Evolutionary conservation across 148 eudicot species (phyloP), one percentile per base, ranked within the genome.

Genomic region (Persicaria tinctoria): DNA sequence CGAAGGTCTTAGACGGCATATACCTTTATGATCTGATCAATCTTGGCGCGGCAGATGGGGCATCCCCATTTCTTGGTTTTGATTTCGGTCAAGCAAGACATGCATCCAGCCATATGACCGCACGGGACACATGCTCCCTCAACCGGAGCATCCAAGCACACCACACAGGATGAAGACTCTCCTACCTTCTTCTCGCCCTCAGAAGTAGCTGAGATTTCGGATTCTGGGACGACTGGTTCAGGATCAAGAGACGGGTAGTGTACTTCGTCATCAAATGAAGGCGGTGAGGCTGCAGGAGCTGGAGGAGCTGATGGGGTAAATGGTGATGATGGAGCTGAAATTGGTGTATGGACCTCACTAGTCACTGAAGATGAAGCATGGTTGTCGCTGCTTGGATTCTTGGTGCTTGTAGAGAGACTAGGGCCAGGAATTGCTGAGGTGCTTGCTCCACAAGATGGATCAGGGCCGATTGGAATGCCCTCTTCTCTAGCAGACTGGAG

Each of bases 101-200:
- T 90, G 84, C 99, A 95, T 38, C 98, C 99, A 70, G 90, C 92
- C 99, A 95, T 86, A 82, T 95, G 98, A 27, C 99, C 99, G 73
- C 99, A 95, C 4, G 99, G 99, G 4, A 95, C 84, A 47, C 99
- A 95, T 56, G 93, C 97, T 59, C 93, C 99, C 80, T 95, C 99
- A 8, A 87, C 87, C 0, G 91, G 90, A 38, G 94, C 97, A 84
- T 95, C 97, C 70, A 95, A 85, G 83, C 98, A 92, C 83, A 95
- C 88, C 23, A 85, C 91, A 85, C 99, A 95, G 1, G 93, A 81
- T 2, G 92, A 84, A 76, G 91, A 81, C 74, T 73, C 85, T 20
- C 38, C 91, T 78, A 75, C 80, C 70, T 75, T 80, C 76, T 68
- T 80, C 51, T 74, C 85, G 51, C 75, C 82, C 74, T 75, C 80